These are phyloP conservation scores for Candida orba DNA, from an alignment of 805 yeast genomes.

Conservation along the genomic window DNA sequence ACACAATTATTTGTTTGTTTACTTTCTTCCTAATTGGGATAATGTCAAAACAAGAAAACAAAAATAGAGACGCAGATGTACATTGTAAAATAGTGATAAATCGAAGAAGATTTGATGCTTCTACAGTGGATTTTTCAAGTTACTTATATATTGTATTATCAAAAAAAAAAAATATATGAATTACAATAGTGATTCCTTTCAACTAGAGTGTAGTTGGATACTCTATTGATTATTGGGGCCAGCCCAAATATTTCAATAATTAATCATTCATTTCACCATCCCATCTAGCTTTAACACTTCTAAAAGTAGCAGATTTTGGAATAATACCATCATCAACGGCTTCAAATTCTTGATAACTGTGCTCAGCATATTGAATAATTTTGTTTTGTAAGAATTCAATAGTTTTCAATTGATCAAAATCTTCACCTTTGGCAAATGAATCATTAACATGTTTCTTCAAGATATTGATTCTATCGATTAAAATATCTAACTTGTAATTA, in stretches of 20 bases:
- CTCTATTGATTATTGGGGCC: background rate
- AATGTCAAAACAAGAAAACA: too few species aligned
- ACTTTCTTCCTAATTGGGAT: slow-evolving; percentile 8
- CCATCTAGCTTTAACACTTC: slow-evolving; percentile 8
- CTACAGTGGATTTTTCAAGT: too few species aligned
- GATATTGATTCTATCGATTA: slow-evolving; percentile 25
- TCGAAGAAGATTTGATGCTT: too few species aligned
- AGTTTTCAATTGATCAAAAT: slow-evolving; percentile 32
- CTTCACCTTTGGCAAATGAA: slow-evolving; percentile 20
- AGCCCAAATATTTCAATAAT: background rate
- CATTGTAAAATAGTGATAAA: too few species aligned
- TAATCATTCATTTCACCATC: background rate
- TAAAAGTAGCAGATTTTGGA: slow-evolving; percentile 19
- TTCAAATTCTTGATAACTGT: slow-evolving; percentile 30
- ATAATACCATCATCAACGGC: slow-evolving; percentile 25
- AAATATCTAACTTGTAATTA: slow-evolving; percentile 30
- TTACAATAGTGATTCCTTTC: too few species aligned
- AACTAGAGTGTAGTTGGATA: too few species aligned
- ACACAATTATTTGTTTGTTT: slow-evolving; percentile 5
- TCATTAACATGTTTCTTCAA: slow-evolving; percentile 22
- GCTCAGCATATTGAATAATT: slow-evolving; percentile 24
- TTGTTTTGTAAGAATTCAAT: slow-evolving; percentile 25
- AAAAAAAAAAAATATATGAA: too few species aligned
- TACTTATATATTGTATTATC: too few species aligned
- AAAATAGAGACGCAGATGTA: too few species aligned